phyloP scores from a whole-genome alignment of 805 yeast species.

The Naumovozyma dairenensis region DNA sequence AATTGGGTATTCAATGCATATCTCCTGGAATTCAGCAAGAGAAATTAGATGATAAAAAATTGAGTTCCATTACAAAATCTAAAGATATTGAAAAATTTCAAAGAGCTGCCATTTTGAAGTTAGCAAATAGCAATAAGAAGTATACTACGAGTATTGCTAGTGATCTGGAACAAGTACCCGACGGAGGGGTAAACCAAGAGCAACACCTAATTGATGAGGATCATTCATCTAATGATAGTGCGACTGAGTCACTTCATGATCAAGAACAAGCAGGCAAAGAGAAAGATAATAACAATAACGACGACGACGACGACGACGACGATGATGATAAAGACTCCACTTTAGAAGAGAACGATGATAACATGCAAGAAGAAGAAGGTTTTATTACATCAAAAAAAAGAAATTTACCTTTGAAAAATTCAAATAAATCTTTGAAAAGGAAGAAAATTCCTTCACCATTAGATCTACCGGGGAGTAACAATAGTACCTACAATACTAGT shows the following conservation, averaged over 20 bases:
- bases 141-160: too few relatives aligned
- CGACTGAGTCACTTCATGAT: too few relatives aligned
- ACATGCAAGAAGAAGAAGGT: not conserved
- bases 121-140: not conserved
- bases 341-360: not conserved
- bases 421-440: constrained; percentile 18
- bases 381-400: not conserved
- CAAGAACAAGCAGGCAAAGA: too few relatives aligned
- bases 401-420: not conserved
- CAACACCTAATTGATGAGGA: too few relatives aligned
- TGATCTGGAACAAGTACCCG: too few relatives aligned
- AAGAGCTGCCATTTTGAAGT: constrained; percentile 12
- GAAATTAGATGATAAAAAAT: constrained; percentile 19
- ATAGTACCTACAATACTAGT: not conserved
- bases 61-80: constrained; percentile 18
- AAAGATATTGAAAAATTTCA: constrained; percentile 20
- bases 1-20: constrained; percentile 19
- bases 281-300: too few relatives aligned
- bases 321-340: too few relatives aligned
- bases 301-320: too few relatives aligned
- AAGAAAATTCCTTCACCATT: constrained; percentile 23
- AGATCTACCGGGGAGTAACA: constrained; percentile 4
- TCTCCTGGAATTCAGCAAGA: constrained; percentile 21
- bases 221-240: too few relatives aligned
- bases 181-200: too few relatives aligned